Evolutionary conservation across 208 protist genomes (phyloP).

Genomic region (Wallacemonas collosoma): DNA sequence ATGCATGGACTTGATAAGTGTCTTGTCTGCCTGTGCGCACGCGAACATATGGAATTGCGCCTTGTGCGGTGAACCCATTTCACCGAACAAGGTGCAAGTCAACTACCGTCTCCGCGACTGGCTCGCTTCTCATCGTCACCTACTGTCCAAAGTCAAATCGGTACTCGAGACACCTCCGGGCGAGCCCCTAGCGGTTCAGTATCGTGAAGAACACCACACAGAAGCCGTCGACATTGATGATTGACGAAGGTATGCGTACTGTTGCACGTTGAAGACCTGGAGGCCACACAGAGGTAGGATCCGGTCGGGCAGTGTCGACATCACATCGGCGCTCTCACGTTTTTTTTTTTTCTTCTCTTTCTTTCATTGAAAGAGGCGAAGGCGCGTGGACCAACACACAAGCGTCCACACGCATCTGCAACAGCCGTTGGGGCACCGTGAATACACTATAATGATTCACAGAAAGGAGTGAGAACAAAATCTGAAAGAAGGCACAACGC

Average conservation of each 20-base stretch:
- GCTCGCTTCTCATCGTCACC: slow-evolving; percentile 43
- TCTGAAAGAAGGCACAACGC: too few relatives aligned
- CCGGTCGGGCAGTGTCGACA: too few relatives aligned
- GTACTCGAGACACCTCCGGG: slow-evolving; percentile 56
- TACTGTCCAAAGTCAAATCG: slow-evolving; percentile 49
- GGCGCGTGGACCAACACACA: too few relatives aligned
- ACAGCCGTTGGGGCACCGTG: too few relatives aligned
- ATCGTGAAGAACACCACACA: slow-evolving; percentile 12
- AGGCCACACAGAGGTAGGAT: too few relatives aligned
- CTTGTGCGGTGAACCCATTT: slow-evolving; percentile 63
- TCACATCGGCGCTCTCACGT: too few relatives aligned
- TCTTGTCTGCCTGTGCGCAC: slow-evolving; percentile 61
- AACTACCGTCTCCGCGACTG: slow-evolving; percentile 81
- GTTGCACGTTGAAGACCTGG: neutral
- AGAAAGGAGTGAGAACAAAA: too few relatives aligned
- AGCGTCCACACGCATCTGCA: too few relatives aligned
- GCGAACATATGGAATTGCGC: slow-evolving; percentile 89
- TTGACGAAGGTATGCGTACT: slow-evolving; percentile 3
- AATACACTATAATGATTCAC: too few relatives aligned
- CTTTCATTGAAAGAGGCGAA: too few relatives aligned
- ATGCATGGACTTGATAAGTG: slow-evolving; percentile 73
- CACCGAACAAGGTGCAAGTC: slow-evolving; percentile 54
- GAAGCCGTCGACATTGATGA: slow-evolving; percentile 13
- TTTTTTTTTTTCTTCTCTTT: too few relatives aligned
- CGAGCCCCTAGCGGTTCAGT: slow-evolving; percentile 22